Conservation (phyloP, 225 moss, liverwort and hornwort genomes). For the Bryum argenteum region DNA sequence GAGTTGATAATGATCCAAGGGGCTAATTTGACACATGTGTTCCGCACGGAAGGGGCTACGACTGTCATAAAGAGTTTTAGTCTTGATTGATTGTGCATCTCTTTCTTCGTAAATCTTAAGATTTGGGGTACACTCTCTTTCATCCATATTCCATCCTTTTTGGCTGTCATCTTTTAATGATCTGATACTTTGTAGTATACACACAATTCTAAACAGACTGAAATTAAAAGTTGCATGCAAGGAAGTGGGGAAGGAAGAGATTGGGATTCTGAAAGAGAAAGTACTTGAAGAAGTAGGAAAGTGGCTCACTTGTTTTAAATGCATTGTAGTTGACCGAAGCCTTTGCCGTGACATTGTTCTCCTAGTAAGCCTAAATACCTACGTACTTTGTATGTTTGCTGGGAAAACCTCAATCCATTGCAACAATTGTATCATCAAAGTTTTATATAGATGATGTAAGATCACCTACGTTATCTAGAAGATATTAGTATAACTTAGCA, state of each 20-base stretch:
- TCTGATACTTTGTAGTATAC: not conserved
- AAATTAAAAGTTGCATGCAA: conserved; percentile 37
- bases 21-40: conserved; percentile 94
- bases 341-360: conserved; percentile 92
- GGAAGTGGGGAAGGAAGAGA: conserved; percentile 52
- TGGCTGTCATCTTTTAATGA: conserved; percentile 2
- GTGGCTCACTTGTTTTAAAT: conserved; percentile 84
- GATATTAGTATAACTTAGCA: conserved; percentile 4
- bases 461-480: not conserved
- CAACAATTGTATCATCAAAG: not conserved
- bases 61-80: conserved; percentile 97
- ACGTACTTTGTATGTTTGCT: not conserved
- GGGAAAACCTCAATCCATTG: conserved; percentile 5
- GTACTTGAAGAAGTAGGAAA: conserved; percentile 75
- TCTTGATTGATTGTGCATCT: conserved; percentile 99
- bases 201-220: not conserved
- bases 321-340: conserved; percentile 90
- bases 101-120: conserved; percentile 85
- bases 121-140: conserved; percentile 52
- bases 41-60: conserved; percentile 94
- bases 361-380: conserved; percentile 56
- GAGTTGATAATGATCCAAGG: conserved; percentile 59
- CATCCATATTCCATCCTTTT: conserved; percentile 11
- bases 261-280: conserved; percentile 53
- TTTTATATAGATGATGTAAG: not conserved